These are phyloP conservation scores for Trichoderma breve DNA, from an alignment of 2,329 filamentous ascomycete genomes.

Conservation along the genomic window DNA sequence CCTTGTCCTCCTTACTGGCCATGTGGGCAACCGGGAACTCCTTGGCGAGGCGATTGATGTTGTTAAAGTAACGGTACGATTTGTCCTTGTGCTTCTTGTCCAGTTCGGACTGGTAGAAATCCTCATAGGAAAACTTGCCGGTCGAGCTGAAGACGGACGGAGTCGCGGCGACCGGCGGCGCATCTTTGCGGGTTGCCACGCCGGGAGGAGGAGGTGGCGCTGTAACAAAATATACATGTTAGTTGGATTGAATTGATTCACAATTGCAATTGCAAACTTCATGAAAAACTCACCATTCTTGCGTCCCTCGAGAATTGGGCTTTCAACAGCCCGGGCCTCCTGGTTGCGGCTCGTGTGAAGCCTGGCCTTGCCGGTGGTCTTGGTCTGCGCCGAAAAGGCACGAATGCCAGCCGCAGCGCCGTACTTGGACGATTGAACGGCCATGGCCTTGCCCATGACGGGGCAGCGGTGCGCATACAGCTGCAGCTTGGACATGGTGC, in stretches of 20 bases:
- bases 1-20: slow-evolving; percentile 74
- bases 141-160: slow-evolving; percentile 26
- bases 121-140: slow-evolving; percentile 83
- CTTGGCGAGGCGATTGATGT: slow-evolving; percentile 96
- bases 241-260: not conserved
- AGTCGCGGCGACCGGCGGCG: slow-evolving; percentile 20
- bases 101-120: slow-evolving; percentile 81
- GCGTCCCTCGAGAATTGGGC: slow-evolving; percentile 46
- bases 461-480: slow-evolving; percentile 92
- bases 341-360: slow-evolving; percentile 78
- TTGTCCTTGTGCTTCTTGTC: slow-evolving; percentile 99
- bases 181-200: slow-evolving; percentile 19
- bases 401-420: slow-evolving; percentile 50
- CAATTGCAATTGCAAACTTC: not conserved
- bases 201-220: slow-evolving; percentile 28
- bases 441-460: slow-evolving; percentile 97
- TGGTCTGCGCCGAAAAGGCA: slow-evolving; percentile 49
- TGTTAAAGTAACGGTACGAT: slow-evolving; percentile 99
- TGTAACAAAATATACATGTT: not conserved
- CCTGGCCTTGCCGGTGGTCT: slow-evolving; percentile 59
- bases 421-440: slow-evolving; percentile 69
- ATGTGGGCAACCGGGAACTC: slow-evolving; percentile 96
- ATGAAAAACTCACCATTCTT: slow-evolving; percentile 45
- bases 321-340: slow-evolving; percentile 75
- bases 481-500: slow-evolving; percentile 96